phyloP scores from a whole-genome alignment of 2,329 filamentous ascomycete species.

The Chaetomium sp. region DNA sequence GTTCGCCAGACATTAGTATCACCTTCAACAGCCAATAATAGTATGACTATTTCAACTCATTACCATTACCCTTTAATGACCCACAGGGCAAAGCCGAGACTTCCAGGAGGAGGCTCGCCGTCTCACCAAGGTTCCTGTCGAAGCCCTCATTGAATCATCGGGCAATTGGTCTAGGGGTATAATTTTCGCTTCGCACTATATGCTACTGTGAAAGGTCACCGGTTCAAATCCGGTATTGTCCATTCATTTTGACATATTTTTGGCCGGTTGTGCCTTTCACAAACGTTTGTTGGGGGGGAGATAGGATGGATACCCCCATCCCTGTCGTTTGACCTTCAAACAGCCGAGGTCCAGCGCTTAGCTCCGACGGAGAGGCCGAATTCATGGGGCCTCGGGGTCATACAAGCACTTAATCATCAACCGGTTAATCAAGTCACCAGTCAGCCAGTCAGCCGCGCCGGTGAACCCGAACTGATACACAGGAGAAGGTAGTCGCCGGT shows the following conservation, averaged over 20 bases:
- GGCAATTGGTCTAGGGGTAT: conserved; percentile 32
- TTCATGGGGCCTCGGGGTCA: background rate
- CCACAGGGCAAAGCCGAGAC: background rate
- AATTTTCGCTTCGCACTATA: conserved; percentile 30
- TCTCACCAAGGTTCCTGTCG: background rate
- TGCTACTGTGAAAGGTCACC: conserved; percentile 16
- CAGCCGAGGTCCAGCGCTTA: conserved; percentile 13
- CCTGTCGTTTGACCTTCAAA: background rate
- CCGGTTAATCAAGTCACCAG: no score
- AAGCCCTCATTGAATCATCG: background rate
- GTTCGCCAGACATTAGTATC: background rate
- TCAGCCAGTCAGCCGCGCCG: background rate
- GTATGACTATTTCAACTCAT: background rate
- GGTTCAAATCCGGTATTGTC: conserved; percentile 30
- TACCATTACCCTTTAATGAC: background rate
- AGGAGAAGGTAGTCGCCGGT: background rate
- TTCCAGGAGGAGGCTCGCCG: background rate
- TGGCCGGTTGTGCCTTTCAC: background rate
- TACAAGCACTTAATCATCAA: background rate
- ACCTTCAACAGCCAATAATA: background rate
- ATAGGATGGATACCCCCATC: background rate
- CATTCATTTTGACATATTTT: conserved; percentile 16
- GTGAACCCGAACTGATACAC: background rate
- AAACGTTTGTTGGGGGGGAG: background rate
- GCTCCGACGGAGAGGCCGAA: background rate